A percentile compares a stretch with the other conserved stretches of the same genome.
phyloP scores from a whole-genome alignment of 805 yeast genomes.

The Saccharomycopsis fermentans region DNA sequence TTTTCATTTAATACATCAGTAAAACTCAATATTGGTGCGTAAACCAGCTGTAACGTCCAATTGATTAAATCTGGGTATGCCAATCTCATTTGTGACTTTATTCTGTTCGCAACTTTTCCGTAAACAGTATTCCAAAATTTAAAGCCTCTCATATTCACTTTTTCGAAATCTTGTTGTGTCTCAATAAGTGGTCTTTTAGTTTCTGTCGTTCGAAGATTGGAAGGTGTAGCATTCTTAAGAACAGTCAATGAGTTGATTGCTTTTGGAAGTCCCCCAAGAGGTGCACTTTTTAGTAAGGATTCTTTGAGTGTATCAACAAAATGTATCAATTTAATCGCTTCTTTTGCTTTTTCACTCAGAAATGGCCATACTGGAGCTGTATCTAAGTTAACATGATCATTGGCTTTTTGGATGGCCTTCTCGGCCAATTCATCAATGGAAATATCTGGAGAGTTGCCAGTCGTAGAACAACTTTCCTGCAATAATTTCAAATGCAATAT shows the following conservation, averaged over 20 bases:
- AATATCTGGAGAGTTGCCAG: neutral
- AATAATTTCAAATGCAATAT: slow-evolving; percentile 38
- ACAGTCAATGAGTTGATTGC: slow-evolving; percentile 69
- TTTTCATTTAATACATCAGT: slow-evolving; percentile 48
- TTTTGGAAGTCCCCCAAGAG: slow-evolving; percentile 76
- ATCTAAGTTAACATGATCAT: neutral
- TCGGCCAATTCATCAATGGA: slow-evolving; percentile 13
- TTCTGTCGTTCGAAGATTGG: slow-evolving; percentile 26
- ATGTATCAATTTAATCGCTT: slow-evolving; percentile 20
- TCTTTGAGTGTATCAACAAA: slow-evolving; percentile 58
- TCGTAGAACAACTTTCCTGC: slow-evolving; percentile 11
- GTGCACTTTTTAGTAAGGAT: slow-evolving; percentile 65
- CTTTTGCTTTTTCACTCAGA: slow-evolving; percentile 6
- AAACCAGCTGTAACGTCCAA: slow-evolving; percentile 61
- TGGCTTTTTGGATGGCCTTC: slow-evolving; percentile 10
- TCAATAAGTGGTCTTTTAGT: slow-evolving; percentile 21
- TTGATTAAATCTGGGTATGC: slow-evolving; percentile 85
- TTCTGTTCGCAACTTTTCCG: slow-evolving; percentile 61
- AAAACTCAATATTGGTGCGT: slow-evolving; percentile 67
- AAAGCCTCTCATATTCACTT: slow-evolving; percentile 37
- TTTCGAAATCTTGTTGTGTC: slow-evolving; percentile 22
- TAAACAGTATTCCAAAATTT: slow-evolving; percentile 67
- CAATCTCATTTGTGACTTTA: slow-evolving; percentile 51
- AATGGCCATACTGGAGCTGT: slow-evolving; percentile 13
- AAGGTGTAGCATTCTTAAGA: slow-evolving; percentile 58